These are phyloP conservation scores for Globisporangium viniferum DNA, from an alignment of 352 stramenopile genomes.

Conservation along the genomic window DNA sequence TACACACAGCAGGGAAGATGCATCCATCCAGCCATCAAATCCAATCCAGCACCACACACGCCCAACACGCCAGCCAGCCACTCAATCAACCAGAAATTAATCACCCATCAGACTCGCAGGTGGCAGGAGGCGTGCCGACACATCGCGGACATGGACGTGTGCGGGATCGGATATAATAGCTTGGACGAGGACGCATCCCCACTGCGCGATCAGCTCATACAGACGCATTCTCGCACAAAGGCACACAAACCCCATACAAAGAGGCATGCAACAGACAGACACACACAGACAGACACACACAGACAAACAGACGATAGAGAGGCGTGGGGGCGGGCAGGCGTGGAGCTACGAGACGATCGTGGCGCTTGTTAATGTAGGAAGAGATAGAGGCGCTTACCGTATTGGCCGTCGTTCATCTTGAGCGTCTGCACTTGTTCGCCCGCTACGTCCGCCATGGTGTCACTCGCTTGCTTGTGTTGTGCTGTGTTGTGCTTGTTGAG, in stretches of 20 bases:
- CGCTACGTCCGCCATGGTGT: conserved; percentile 13
- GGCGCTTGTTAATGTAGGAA: neutral
- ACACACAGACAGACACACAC: neutral
- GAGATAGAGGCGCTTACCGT: conserved; percentile 23
- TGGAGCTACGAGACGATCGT: neutral
- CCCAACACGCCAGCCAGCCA: conserved; percentile 2
- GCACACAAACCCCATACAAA: neutral
- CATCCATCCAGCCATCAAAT: neutral
- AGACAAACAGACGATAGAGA: neutral
- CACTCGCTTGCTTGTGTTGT: neutral
- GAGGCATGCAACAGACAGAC: neutral
- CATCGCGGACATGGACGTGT: conserved; percentile 3
- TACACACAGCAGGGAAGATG: neutral
- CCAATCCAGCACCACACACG: neutral
- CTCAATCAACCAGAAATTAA: neutral
- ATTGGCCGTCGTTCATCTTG: conserved; percentile 45
- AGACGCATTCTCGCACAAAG: neutral
- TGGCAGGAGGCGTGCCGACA: neutral
- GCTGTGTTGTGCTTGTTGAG: neutral
- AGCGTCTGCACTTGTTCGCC: conserved; percentile 41
- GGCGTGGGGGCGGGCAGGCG: conserved; percentile 1
- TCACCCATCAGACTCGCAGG: neutral
- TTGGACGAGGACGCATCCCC: neutral
- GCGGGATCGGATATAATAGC: too few relatives aligned
- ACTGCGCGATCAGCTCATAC: conserved; percentile 2